Evolutionary conservation across 441 rosid genomes (phyloP), one percentile per base, ranked within the genome.

Genomic region (Aquilaria agallochum): DNA sequence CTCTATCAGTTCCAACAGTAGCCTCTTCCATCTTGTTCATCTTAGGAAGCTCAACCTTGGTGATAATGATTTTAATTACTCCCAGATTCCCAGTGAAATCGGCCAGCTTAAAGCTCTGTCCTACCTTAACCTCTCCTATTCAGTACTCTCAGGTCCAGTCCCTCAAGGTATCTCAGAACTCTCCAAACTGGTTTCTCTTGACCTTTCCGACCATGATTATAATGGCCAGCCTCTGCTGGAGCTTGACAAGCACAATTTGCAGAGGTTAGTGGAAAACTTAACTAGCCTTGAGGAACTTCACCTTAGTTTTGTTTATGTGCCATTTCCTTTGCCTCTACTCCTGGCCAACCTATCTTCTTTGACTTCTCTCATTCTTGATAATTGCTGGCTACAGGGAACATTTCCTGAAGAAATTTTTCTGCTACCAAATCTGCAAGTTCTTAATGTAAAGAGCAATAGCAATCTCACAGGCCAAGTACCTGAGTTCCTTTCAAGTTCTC

Each of bases 31-130:
- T 5, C 60, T 67, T 54, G 15, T 27, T 31, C 50, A 54, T 50
- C 64, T 67, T 46, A 30, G 53, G 27, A 31, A 20, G 44, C 31
- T 30, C 31, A 33, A 71, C 32, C 71, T 66, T 3, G 60, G 67
- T 11, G 0, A 1, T 63, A 71, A 66, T 31, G 2, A 56, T 20
- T 66, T 60, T 34, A 51, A 31, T 4, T 5, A n/a, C 34, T 65
- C 70, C 1, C 13, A 0, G 1, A 56, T 71, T 4, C 57, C 74
- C 2, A 60, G 52, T 1, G 36, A 9, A 7, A 34, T 61, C 5
- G 53, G 36, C 31, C 4, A 12, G 36, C 56, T 66, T 14, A 14
- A 53, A 0, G 32, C 5, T 33, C 44, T 71, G 5, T 56, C 60
- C 2, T 55, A 61, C 27, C 64, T 66, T 13, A 66, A 54, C 44